These are phyloP conservation scores for Aspergillus steynii DNA, from an alignment of 495 filamentous ascomycete species.

Conservation along the genomic window DNA sequence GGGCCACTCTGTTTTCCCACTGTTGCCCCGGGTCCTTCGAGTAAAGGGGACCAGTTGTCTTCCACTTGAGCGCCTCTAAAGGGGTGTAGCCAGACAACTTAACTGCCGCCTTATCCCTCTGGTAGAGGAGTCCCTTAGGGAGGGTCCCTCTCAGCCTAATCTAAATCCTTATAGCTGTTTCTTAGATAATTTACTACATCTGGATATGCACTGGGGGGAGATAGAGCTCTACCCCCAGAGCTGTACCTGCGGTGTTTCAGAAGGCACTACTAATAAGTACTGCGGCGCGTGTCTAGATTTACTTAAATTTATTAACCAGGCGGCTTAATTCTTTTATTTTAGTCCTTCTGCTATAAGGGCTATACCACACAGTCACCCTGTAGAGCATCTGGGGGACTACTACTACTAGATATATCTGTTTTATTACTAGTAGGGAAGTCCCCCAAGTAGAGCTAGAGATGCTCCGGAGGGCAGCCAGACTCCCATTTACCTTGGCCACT, in stretches of 20 bases:
- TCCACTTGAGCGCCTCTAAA: not conserved
- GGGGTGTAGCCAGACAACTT: not conserved
- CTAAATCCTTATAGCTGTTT: constrained; percentile 12
- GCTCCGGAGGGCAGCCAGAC: not conserved
- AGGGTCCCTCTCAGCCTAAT: not conserved
- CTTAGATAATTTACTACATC: constrained; percentile 16
- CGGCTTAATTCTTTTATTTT: not conserved
- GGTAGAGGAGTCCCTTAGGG: not conserved
- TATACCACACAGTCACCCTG: constrained; percentile 14
- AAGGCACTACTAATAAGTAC: constrained; percentile 17
- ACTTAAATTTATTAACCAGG: constrained; percentile 3
- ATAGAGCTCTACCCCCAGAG: constrained; percentile 18
- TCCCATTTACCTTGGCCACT: not conserved
- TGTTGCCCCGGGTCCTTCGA: not conserved
- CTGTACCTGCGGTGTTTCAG: constrained; percentile 1
- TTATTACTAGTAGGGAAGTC: not conserved
- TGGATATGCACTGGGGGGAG: constrained; percentile 13
- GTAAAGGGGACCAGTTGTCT: not conserved
- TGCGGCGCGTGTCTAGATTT: constrained; percentile 12
- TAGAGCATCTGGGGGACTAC: constrained; percentile 23
- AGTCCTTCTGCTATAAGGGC: not conserved
- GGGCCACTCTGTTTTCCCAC: not conserved
- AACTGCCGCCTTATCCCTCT: not conserved
- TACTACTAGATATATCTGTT: constrained; percentile 21
- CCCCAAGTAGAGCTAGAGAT: constrained; percentile 6